phyloP scores from a whole-genome alignment of 2,329 filamentous ascomycete species.

The Orbilia javanica region DNA sequence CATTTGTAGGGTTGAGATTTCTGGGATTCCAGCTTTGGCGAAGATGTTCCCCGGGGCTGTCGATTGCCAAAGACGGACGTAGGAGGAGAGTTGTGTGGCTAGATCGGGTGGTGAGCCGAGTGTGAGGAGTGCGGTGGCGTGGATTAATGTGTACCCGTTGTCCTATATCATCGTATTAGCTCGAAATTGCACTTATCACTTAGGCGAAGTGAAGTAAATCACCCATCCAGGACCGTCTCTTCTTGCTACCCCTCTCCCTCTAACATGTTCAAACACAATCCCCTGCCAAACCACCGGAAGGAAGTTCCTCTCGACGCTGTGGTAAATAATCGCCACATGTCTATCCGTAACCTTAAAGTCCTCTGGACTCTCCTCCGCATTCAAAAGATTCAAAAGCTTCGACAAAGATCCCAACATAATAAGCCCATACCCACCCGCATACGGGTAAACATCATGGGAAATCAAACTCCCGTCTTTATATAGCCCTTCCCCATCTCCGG shows the following conservation, averaged over 20 bases:
- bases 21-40: not conserved
- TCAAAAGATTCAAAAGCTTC: conserved; percentile 24
- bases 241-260: conserved; percentile 26
- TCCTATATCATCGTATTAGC: not conserved
- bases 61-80: conserved; percentile 21
- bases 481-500: conserved; percentile 45
- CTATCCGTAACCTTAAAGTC: conserved; percentile 27
- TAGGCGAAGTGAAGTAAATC: not conserved
- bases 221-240: conserved; percentile 38
- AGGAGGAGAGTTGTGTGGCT: conserved; percentile 11
- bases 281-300: conserved; percentile 48
- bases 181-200: not conserved
- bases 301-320: conserved; percentile 42
- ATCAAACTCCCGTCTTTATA: conserved; percentile 56
- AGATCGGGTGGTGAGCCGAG: not conserved
- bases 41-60: conserved; percentile 17
- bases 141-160: conserved; percentile 25
- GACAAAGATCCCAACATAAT: conserved; percentile 27
- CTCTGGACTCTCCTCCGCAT: conserved; percentile 24
- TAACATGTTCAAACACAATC: conserved; percentile 45
- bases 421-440: conserved; percentile 53
- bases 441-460: conserved; percentile 55
- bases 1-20: conserved; percentile 27
- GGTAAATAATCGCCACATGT: conserved; percentile 26
- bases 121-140: conserved; percentile 14